Conservation (phyloP, 306 rosid genomes). For the Prinsepia uniflora region DNA sequence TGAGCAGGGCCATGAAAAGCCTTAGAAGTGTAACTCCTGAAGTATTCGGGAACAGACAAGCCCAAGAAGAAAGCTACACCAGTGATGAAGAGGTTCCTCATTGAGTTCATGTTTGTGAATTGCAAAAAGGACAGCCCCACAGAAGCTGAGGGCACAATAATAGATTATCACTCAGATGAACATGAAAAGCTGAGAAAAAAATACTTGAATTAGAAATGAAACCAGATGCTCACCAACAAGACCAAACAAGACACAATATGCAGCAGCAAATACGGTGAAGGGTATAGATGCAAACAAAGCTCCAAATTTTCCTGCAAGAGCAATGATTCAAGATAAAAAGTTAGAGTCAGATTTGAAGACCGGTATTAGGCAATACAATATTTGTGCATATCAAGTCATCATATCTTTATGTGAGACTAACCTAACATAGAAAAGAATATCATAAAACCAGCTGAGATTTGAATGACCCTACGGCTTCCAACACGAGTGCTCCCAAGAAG, state of each 20-base stretch:
- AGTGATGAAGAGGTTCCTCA: conserved; percentile 87
- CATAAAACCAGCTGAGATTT: conserved; percentile 97
- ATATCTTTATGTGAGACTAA: conserved; percentile 22
- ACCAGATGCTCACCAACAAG: conserved; percentile 70
- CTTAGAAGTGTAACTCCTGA: conserved; percentile 74
- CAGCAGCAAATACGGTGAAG: conserved; percentile 86
- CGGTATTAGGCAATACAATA: conserved; percentile 2
- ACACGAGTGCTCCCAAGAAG: conserved; percentile 98
- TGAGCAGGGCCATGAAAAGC: conserved; percentile 94
- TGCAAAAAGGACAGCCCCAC: conserved; percentile 98
- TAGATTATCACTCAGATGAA: conserved; percentile 10
- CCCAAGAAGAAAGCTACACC: conserved; percentile 91
- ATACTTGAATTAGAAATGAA: background rate
- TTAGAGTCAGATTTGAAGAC: background rate
- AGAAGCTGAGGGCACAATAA: conserved; percentile 59
- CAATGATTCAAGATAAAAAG: conserved; percentile 3
- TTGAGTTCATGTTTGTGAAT: conserved; percentile 97
- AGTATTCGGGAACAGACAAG: conserved; percentile 82
- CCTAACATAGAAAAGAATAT: conserved; percentile 95
- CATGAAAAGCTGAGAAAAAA: background rate
- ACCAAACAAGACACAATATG: conserved; percentile 87
- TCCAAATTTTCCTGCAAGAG: conserved; percentile 85
- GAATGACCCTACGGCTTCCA: conserved; percentile 96
- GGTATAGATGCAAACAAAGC: conserved; percentile 98
- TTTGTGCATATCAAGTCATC: background rate